Evolutionary conservation across 176 grass and related monocot genomes (phyloP).

Genomic region (Hordeum vulgare): DNA sequence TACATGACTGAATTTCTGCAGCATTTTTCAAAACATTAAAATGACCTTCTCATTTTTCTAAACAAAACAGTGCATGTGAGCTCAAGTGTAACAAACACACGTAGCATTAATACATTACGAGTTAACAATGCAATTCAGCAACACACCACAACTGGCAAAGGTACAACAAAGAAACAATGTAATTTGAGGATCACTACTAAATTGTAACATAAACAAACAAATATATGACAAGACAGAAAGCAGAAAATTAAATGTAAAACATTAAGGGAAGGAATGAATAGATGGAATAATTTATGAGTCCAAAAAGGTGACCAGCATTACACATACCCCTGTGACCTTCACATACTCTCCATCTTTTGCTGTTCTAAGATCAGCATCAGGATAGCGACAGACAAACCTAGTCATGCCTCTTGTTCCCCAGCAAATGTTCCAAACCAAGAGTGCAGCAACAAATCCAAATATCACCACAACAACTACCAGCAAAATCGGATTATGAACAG

Average conservation of each 20-base stretch:
- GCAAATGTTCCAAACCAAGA: slow-evolving; percentile 60
- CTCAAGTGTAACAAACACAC: no score
- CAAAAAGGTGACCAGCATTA: background rate
- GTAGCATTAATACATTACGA: background rate
- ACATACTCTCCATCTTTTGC: slow-evolving; percentile 80
- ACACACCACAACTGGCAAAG: background rate
- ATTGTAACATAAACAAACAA: slow-evolving; percentile 3
- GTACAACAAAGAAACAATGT: background rate
- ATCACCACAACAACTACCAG: slow-evolving; percentile 44
- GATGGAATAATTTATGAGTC: background rate
- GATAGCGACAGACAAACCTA: slow-evolving; percentile 50
- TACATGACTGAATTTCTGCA: no score
- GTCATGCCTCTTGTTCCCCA: slow-evolving; percentile 53
- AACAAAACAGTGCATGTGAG: no score
- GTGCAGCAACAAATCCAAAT: slow-evolving; percentile 44
- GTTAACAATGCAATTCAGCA: background rate
- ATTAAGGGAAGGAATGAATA: background rate
- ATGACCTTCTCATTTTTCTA: no score
- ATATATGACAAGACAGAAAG: background rate
- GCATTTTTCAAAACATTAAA: no score
- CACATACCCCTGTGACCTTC: slow-evolving; percentile 86
- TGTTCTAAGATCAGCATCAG: slow-evolving; percentile 84
- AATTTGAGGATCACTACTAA: background rate
- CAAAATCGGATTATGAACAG: slow-evolving; percentile 52
- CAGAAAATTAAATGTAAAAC: background rate